These are phyloP conservation scores for Vitis riparia DNA, from an alignment of 164 flowering plant genomes.

Conservation along the genomic window DNA sequence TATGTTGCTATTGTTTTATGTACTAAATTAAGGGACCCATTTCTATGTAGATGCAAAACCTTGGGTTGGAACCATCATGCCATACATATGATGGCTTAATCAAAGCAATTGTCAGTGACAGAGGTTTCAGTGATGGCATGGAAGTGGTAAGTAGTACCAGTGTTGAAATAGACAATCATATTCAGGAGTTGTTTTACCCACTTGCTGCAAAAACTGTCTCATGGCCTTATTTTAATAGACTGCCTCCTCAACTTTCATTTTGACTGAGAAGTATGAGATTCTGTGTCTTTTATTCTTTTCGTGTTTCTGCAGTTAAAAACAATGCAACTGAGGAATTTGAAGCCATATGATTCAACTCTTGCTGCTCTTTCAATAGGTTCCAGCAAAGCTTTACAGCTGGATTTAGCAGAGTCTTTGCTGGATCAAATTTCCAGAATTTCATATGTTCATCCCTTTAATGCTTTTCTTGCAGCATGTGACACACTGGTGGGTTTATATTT, in stretches of 20 bases:
- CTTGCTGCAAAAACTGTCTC: background rate
- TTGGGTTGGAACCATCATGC: slow-evolving; percentile 72
- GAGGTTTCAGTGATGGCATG: slow-evolving; percentile 47
- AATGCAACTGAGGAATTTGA: slow-evolving; percentile 60
- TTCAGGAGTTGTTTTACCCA: background rate
- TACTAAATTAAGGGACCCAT: slow-evolving; percentile 6
- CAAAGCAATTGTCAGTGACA: slow-evolving; percentile 45
- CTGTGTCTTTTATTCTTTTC: background rate
- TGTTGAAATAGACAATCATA: background rate
- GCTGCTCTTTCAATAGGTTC: slow-evolving; percentile 59
- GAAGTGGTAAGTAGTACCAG: slow-evolving; percentile 51
- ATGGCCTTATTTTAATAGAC: background rate
- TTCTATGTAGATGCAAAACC: slow-evolving; percentile 61
- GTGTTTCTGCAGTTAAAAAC: slow-evolving; percentile 50
- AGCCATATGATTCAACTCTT: slow-evolving; percentile 66
- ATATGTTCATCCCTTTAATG: slow-evolving; percentile 54
- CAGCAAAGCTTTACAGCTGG: slow-evolving; percentile 64
- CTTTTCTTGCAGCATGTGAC: slow-evolving; percentile 69
- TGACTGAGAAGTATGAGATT: background rate
- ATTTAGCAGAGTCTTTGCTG: slow-evolving; percentile 72
- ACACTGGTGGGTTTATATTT: slow-evolving; percentile 43
- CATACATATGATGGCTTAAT: slow-evolving; percentile 60
- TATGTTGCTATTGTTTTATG: background rate
- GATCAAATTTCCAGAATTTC: slow-evolving; percentile 41
- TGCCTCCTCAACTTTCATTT: background rate